Conservation (phyloP, 345 rosid genomes). For the Zanthoxylum bungeanum region DNA sequence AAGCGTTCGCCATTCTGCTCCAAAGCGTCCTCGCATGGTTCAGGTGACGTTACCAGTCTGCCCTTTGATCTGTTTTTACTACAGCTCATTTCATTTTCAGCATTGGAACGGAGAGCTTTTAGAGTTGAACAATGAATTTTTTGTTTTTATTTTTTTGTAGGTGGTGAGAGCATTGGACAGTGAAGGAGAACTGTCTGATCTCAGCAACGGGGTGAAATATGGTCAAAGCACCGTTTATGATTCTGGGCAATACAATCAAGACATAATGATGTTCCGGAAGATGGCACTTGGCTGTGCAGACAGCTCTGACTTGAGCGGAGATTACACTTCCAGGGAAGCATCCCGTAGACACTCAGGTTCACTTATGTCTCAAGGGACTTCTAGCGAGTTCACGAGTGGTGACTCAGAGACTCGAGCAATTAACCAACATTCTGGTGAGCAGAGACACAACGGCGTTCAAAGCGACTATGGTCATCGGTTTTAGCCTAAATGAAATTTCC, state of each 20-base stretch:
- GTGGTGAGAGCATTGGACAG: constrained; percentile 83
- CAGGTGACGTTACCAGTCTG: constrained; percentile 46
- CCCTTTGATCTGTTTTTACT: background rate
- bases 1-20: constrained; percentile 84
- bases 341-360: constrained; percentile 25
- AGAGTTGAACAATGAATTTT: background rate
- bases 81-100: background rate
- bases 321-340: constrained; percentile 32
- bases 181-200: constrained; percentile 71
- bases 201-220: constrained; percentile 67
- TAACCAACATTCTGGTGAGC: constrained; percentile 15
- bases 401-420: constrained; percentile 56
- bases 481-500: background rate
- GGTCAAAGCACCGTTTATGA: constrained; percentile 73
- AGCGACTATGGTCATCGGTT: constrained; percentile 6
- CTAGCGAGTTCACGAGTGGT: constrained; percentile 48
- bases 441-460: background rate
- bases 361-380: constrained; percentile 30
- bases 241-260: constrained; percentile 74
- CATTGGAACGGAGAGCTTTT: background rate
- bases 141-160: constrained; percentile 28
- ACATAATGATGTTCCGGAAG: constrained; percentile 57
- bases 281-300: constrained; percentile 58
- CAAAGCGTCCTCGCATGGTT: constrained; percentile 92
- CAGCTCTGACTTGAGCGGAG: constrained; percentile 64